Percentiles rank a stretch among this genome's conserved stretches.
Conservation (phyloP, 2,329 filamentous ascomycete genomes). For the Scytalidium sp. region DNA sequence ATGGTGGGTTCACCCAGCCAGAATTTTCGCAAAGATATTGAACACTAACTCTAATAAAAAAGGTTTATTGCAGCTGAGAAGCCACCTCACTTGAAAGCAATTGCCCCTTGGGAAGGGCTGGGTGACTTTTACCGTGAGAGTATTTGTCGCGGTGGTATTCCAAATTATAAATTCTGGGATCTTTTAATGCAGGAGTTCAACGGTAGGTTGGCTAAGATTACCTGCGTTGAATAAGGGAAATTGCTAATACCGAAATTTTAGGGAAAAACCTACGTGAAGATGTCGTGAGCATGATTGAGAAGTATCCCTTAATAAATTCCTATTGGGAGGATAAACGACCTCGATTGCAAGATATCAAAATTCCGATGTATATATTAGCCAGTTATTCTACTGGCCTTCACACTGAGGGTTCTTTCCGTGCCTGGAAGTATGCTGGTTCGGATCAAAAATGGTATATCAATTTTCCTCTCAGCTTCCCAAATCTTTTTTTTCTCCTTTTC, state of each 20-base stretch:
- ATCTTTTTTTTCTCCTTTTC: background rate
- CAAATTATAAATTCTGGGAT: background rate
- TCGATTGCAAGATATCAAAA: constrained; percentile 3
- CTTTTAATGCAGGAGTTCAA: constrained; percentile 11
- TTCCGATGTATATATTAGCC: constrained; percentile 7
- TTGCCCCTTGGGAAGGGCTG: constrained; percentile 6
- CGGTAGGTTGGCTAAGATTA: background rate
- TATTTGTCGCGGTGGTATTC: constrained; percentile 1
- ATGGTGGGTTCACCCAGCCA: too few relatives aligned
- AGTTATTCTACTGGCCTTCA: constrained; percentile 5
- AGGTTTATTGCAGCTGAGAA: constrained; percentile 1
- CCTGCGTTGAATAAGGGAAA: background rate
- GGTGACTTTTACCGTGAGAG: constrained; percentile 4
- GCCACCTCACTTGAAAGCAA: constrained; percentile 1
- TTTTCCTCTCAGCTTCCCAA: background rate
- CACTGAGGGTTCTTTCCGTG: constrained; percentile 3
- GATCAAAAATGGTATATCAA: constrained; percentile 5
- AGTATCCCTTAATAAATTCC: constrained; percentile 11
- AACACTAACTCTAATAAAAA: constrained; percentile 6
- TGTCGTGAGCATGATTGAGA: constrained; percentile 2
- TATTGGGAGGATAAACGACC: constrained; percentile 7
- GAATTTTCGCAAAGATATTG: too few relatives aligned
- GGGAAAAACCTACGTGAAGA: background rate
- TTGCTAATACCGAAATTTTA: background rate
- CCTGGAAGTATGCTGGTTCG: background rate